A percentile compares a stretch with the other conserved stretches of the same genome.
Conservation (phyloP, 1,284 basidiomycete genomes). For the Cryptococcus sp. region DNA sequence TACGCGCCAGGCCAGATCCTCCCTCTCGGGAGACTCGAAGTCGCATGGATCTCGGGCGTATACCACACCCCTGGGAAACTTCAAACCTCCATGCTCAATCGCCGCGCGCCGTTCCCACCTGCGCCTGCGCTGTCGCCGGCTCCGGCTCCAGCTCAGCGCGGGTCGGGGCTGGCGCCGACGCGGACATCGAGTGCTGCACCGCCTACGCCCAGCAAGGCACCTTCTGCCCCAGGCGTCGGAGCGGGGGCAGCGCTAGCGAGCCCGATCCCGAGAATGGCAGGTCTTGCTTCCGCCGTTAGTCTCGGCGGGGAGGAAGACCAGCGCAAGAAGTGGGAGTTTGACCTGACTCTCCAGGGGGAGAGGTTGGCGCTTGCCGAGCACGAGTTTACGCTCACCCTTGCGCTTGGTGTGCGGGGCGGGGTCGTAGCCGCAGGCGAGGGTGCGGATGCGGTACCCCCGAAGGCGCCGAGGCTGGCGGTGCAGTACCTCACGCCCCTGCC, state of each 20-base stretch:
- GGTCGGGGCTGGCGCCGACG: not conserved
- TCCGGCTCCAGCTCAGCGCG: not conserved
- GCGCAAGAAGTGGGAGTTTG: slow-evolving; percentile 31
- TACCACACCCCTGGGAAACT: slow-evolving; percentile 72
- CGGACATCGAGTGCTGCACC: not conserved
- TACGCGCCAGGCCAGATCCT: slow-evolving; percentile 66
- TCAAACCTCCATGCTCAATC: slow-evolving; percentile 61
- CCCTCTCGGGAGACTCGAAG: slow-evolving; percentile 73
- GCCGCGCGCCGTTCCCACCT: slow-evolving; percentile 18
- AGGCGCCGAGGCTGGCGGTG: slow-evolving; percentile 25
- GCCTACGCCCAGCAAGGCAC: not conserved
- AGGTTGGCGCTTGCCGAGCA: slow-evolving; percentile 24
- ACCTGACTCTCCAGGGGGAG: slow-evolving; percentile 25
- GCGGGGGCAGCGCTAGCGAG: not conserved
- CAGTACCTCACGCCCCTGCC: slow-evolving; percentile 29
- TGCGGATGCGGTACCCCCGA: too few species aligned
- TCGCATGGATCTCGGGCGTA: slow-evolving; percentile 60
- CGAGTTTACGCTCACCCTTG: slow-evolving; percentile 22
- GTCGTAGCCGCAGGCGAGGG: too few species aligned
- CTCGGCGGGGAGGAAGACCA: not conserved
- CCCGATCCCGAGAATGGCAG: not conserved
- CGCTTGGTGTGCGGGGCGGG: slow-evolving; percentile 18
- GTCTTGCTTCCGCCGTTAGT: not conserved
- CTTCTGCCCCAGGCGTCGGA: not conserved
- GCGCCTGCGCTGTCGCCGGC: not conserved